Evolutionary conservation across 2,329 filamentous ascomycete species (phyloP), one percentile per base, ranked within the genome.

Genomic region (Chaetomium globosum): DNA sequence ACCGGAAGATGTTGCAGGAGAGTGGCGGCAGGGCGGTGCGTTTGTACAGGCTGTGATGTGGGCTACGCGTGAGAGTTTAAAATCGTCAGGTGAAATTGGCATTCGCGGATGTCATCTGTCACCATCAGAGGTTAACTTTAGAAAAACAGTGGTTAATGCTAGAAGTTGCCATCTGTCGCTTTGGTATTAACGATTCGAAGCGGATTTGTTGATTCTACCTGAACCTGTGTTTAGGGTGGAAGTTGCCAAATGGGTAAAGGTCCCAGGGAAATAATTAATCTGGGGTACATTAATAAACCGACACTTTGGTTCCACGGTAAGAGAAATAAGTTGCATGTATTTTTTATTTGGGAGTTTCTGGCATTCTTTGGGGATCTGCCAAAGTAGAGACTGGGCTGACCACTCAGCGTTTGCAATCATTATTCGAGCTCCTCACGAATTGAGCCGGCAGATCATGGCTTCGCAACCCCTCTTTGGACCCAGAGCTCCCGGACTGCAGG

Each of bases 31-130:
- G 74, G 23, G 74, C 76, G 26, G 73, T 75, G 56, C 74, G 79
- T 61, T 69, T 80, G 46, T 83, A 78, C 68, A 82, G 80, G 70
- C 68, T 80, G 59, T 80, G 65, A 69, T 23, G 26, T 36, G 23
- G 49, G 10, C 46, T 3, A 8, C n/a, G 3, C n/a, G 4, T 21
- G 2, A 46, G 43, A 46, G 19, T 46, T n/a, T 21, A 16, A 19
- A 2, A 5, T 10, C 9, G 19, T 12, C 10, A 43, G 43, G 21
- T 46, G 19, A 21, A 46, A 9, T 21, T 21, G 43, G 9, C 19
- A 46, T 8, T 12, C 23, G 21, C 48, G 48, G 7, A 51, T 28
- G 26, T 13, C 36, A 39, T 39, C 36, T 39, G 16, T 39, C 33
- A 4, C 33, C 10, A 36, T 36, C 33, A 4, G 10, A 36, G 12